Conservation (phyloP, 2,329 filamentous ascomycete genomes). For the Piedraia hortae region DNA sequence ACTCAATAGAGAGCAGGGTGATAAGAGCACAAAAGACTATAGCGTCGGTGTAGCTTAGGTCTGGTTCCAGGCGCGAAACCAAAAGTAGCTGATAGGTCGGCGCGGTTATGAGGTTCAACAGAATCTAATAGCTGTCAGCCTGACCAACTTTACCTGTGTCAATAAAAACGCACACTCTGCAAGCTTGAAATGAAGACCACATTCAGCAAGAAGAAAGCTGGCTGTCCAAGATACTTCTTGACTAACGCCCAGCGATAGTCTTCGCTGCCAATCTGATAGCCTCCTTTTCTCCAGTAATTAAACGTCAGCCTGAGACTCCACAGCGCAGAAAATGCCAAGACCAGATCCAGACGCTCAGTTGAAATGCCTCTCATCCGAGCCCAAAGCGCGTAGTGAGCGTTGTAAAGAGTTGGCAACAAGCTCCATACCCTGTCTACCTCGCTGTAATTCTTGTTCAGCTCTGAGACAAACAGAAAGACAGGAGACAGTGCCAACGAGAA, state of each 20-base stretch:
- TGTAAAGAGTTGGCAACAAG: slow-evolving; percentile 63
- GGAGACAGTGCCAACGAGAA: slow-evolving; percentile 43
- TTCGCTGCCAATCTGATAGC: slow-evolving; percentile 67
- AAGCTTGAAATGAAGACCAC: slow-evolving; percentile 63
- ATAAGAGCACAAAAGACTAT: slow-evolving; percentile 28
- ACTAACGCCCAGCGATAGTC: slow-evolving; percentile 84
- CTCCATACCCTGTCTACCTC: slow-evolving; percentile 89
- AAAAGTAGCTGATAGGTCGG: slow-evolving; percentile 69
- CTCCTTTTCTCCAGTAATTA: slow-evolving; percentile 92
- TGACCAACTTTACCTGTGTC: not conserved
- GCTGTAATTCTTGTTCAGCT: slow-evolving; percentile 84
- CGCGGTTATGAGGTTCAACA: slow-evolving; percentile 52
- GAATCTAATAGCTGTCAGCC: slow-evolving; percentile 20
- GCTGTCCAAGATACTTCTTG: slow-evolving; percentile 32
- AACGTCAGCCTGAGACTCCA: slow-evolving; percentile 56
- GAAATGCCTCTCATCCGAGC: slow-evolving; percentile 46
- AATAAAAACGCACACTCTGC: slow-evolving; percentile 26
- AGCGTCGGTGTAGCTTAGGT: slow-evolving; percentile 25
- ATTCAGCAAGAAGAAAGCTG: slow-evolving; percentile 61
- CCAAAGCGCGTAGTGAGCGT: slow-evolving; percentile 63
- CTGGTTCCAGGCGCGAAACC: slow-evolving; percentile 29
- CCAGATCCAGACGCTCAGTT: slow-evolving; percentile 41
- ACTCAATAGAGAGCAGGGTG: slow-evolving; percentile 35
- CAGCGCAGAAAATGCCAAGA: slow-evolving; percentile 38
- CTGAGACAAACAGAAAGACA: slow-evolving; percentile 47